Evolutionary conservation across 2,329 filamentous ascomycete genomes (phyloP).

Genomic region (Aspergillus sp.): DNA sequence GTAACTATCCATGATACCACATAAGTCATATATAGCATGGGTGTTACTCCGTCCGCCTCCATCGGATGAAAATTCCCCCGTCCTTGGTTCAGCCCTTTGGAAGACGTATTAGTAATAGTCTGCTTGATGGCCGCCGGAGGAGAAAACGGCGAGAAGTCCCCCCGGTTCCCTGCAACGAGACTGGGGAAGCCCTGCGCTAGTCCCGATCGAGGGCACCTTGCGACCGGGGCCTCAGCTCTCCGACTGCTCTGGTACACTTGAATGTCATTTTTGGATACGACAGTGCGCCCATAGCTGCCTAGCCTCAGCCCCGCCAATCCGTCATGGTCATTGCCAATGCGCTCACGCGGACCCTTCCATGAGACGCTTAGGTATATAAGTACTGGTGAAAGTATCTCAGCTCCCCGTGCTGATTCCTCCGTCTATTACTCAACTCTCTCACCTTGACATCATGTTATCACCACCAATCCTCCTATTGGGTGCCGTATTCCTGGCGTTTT

Average conservation of each 20-base stretch:
- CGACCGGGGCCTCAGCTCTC: not conserved
- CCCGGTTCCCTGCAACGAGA: too few species aligned
- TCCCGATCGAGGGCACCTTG: not conserved
- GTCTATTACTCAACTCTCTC: not conserved
- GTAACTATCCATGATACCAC: not conserved
- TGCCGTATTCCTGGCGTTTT: slow-evolving; percentile 21
- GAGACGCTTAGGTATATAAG: not conserved
- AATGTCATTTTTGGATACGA: not conserved
- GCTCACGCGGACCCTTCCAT: too few species aligned
- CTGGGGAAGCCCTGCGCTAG: not conserved
- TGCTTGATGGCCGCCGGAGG: too few species aligned
- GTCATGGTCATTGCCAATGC: too few species aligned
- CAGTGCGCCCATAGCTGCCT: not conserved
- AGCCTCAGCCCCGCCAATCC: not conserved
- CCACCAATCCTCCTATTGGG: slow-evolving; percentile 19
- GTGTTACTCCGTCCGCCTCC: not conserved
- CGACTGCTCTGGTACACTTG: not conserved
- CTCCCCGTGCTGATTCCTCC: not conserved
- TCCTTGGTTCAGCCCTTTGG: too few species aligned
- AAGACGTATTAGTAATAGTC: too few species aligned
- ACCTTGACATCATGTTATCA: slow-evolving; percentile 22
- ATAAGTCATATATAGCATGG: not conserved
- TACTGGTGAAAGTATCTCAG: not conserved
- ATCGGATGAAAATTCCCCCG: not conserved
- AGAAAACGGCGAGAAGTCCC: too few species aligned